Percentiles rank a stretch among this genome's conserved stretches.
Evolutionary conservation across 2,329 filamentous ascomycete species (phyloP).

Genomic region (Xylariaceae sp.): DNA sequence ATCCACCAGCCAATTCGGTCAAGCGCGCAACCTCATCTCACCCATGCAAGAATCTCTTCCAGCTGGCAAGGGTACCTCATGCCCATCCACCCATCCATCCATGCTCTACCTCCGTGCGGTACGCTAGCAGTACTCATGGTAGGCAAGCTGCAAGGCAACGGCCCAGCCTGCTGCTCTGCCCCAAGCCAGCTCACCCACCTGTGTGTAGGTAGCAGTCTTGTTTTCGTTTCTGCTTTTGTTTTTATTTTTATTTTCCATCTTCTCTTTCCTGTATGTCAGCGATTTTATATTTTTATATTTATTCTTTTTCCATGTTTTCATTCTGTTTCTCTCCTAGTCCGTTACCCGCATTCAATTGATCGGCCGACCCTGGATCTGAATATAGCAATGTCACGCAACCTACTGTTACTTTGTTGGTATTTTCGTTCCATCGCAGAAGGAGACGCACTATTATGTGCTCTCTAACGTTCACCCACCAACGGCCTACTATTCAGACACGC

Average conservation of each 20-base stretch:
- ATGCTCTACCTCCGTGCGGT: too few relatives aligned
- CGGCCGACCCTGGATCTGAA: slow-evolving; percentile 35
- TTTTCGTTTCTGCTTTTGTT: slow-evolving; percentile 9
- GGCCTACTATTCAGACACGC: slow-evolving; percentile 17
- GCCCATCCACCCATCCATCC: slow-evolving; percentile 8
- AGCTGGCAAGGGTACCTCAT: slow-evolving; percentile 22
- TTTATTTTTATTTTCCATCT: slow-evolving; percentile 13
- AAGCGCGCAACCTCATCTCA: slow-evolving; percentile 15
- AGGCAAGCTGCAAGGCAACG: slow-evolving; percentile 20
- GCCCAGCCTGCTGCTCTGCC: slow-evolving; percentile 24
- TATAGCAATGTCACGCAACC: slow-evolving; percentile 41
- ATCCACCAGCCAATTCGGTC: slow-evolving; percentile 7
- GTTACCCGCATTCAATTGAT: slow-evolving; percentile 30
- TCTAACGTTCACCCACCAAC: slow-evolving; percentile 29
- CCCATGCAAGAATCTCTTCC: slow-evolving; percentile 17
- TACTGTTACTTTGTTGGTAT: slow-evolving; percentile 35
- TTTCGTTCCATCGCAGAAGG: slow-evolving; percentile 38
- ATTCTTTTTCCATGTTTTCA: not conserved
- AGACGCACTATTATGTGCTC: slow-evolving; percentile 31
- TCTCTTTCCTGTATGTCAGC: slow-evolving; percentile 16
- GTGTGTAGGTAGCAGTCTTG: slow-evolving; percentile 13
- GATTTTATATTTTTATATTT: slow-evolving; percentile 4
- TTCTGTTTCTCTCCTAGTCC: slow-evolving; percentile 6
- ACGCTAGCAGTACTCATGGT: not conserved
- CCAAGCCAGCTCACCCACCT: slow-evolving; percentile 26